phyloP scores from a whole-genome alignment of 2,329 filamentous ascomycete species.

The Ophiostoma quercus region DNA sequence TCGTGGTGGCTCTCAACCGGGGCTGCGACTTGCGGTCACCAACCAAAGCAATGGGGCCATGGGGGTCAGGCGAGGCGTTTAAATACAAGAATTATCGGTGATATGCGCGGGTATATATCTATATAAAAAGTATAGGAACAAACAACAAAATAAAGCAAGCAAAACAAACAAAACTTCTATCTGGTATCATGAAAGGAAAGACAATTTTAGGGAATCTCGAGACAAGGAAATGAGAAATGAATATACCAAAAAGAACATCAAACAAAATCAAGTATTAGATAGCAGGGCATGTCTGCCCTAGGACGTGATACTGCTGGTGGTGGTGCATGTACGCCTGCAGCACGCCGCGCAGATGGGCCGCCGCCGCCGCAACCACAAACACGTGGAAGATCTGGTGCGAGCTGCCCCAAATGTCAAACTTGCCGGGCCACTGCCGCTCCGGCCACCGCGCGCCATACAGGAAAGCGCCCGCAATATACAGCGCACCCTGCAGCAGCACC shows the following conservation, averaged over 20 bases:
- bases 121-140: neutral
- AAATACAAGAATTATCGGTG: neutral
- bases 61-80: conserved; percentile 8
- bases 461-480: conserved; percentile 81
- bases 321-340: conserved; percentile 80
- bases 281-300: conserved; percentile 46
- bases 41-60: conserved; percentile 21
- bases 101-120: neutral
- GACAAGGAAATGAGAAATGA: neutral
- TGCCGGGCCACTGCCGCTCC: conserved; percentile 70
- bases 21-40: conserved; percentile 26
- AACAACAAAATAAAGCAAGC: neutral
- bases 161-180: neutral
- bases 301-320: conserved; percentile 48
- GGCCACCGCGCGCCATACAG: conserved; percentile 85
- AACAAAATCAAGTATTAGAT: neutral
- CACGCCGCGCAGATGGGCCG: conserved; percentile 74
- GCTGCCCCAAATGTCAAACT: conserved; percentile 84
- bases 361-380: conserved; percentile 76
- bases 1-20: conserved; percentile 3
- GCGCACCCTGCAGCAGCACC: conserved; percentile 69
- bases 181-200: neutral
- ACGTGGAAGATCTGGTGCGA: conserved; percentile 97
- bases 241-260: neutral
- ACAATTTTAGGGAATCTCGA: neutral